Conservation (phyloP, 352 stramenopile genomes). For the Phytopythium litorale region DNA sequence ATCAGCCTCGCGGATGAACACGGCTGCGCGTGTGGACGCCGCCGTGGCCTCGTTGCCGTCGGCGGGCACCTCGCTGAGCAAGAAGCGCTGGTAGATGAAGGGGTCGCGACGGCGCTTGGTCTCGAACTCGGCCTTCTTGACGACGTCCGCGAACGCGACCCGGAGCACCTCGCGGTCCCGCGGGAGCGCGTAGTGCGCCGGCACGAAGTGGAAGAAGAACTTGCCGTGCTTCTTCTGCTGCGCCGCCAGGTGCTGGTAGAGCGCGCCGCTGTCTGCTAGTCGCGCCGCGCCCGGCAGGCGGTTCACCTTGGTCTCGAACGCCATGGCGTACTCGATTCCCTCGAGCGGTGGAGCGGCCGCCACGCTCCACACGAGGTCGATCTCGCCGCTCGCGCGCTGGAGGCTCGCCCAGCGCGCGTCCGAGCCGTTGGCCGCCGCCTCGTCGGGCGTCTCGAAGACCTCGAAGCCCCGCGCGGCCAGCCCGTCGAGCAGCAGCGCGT, state of each 20-base stretch:
- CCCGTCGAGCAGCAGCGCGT: constrained; percentile 44
- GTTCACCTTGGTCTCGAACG: constrained; percentile 62
- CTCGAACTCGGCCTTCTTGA: constrained; percentile 53
- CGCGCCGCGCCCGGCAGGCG: constrained; percentile 47
- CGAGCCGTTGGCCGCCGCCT: constrained; percentile 10
- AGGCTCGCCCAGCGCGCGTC: constrained; percentile 39
- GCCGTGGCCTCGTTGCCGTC: constrained; percentile 29
- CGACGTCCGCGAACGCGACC: constrained; percentile 34
- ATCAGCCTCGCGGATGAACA: constrained; percentile 49
- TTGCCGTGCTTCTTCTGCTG: constrained; percentile 50
- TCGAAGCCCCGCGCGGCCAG: constrained; percentile 50
- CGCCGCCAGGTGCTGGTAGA: constrained; percentile 39
- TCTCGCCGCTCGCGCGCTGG: constrained; percentile 29
- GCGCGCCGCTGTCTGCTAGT: constrained; percentile 38
- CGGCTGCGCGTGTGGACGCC: constrained; percentile 11
- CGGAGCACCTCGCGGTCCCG: constrained; percentile 42
- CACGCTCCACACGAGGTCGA: constrained; percentile 72
- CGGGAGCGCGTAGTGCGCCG: constrained; percentile 55
- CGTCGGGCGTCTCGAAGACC: constrained; percentile 33
- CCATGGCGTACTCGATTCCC: constrained; percentile 33
- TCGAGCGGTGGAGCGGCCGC: constrained; percentile 21
- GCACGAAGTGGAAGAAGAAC: constrained; percentile 70
- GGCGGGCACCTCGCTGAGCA: constrained; percentile 38
- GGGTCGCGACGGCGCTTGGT: constrained; percentile 43
- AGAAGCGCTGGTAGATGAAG: constrained; percentile 59